Conservation (phyloP, 805 yeast species). For the Teunomyces stri region DNA sequence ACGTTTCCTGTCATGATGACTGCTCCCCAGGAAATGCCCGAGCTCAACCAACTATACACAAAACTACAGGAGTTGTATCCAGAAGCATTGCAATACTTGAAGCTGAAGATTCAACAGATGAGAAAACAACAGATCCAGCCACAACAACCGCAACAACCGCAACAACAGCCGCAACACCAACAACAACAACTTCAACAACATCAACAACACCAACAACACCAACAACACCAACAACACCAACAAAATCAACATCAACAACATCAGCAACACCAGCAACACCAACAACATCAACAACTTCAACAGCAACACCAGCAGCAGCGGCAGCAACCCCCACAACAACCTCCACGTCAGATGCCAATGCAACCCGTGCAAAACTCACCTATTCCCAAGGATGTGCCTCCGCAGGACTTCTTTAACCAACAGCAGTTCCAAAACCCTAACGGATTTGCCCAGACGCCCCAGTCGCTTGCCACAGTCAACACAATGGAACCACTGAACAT, state of each 20-base stretch:
- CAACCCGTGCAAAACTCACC: too few relatives aligned
- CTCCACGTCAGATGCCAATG: background rate
- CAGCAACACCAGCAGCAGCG: slow-evolving; percentile 10
- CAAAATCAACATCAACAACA: slow-evolving; percentile 10
- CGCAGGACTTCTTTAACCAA: slow-evolving; percentile 2
- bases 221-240: slow-evolving; percentile 11
- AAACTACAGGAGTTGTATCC: slow-evolving; percentile 50
- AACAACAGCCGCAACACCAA: slow-evolving; percentile 11
- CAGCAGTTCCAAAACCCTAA: slow-evolving; percentile 3
- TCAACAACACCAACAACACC: slow-evolving; percentile 11
- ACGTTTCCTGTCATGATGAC: slow-evolving; percentile 50
- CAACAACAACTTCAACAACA: slow-evolving; percentile 11
- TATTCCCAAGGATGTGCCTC: background rate
- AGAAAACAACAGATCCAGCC: slow-evolving; percentile 27
- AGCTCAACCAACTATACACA: slow-evolving; percentile 46
- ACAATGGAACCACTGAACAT: slow-evolving; percentile 16
- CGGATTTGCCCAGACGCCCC: background rate
- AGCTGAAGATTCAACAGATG: slow-evolving; percentile 39
- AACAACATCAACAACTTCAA: background rate
- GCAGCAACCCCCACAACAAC: slow-evolving; percentile 5
- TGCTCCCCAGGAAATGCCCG: slow-evolving; percentile 57
- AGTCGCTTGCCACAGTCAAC: background rate
- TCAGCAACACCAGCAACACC: slow-evolving; percentile 3
- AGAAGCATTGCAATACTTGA: slow-evolving; percentile 47
- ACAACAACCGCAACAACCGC: slow-evolving; percentile 9